These are phyloP conservation scores for Arthrinium phaeospermum DNA, from an alignment of 2,329 filamentous ascomycete genomes.

Conservation along the genomic window DNA sequence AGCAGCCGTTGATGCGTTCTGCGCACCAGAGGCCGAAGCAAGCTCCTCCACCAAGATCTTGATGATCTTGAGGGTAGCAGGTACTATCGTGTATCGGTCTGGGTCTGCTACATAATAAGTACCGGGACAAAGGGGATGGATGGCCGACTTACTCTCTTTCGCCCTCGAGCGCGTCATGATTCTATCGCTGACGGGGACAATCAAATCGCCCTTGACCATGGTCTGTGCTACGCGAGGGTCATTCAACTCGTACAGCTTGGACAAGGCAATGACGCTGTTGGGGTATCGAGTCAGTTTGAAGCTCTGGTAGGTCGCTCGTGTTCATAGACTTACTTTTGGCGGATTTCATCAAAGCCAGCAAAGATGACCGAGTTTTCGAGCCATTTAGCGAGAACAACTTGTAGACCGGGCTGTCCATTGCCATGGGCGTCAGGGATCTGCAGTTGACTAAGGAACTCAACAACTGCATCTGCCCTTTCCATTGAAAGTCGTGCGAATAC, in stretches of 20 bases:
- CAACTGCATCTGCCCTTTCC: slow-evolving; percentile 83
- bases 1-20: slow-evolving; percentile 56
- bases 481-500: slow-evolving; percentile 93
- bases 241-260: slow-evolving; percentile 87
- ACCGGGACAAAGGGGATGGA: slow-evolving; percentile 24
- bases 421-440: slow-evolving; percentile 56
- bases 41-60: slow-evolving; percentile 96
- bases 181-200: slow-evolving; percentile 76
- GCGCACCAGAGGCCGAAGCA: slow-evolving; percentile 75
- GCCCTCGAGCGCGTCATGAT: slow-evolving; percentile 96
- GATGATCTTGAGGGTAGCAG: slow-evolving; percentile 91
- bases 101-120: slow-evolving; percentile 62
- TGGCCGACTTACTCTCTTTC: slow-evolving; percentile 68
- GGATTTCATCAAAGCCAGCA: slow-evolving; percentile 96
- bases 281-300: not conserved
- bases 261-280: slow-evolving; percentile 83
- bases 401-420: slow-evolving; percentile 78
- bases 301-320: not conserved
- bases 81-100: slow-evolving; percentile 85
- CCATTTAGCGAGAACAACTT: slow-evolving; percentile 93
- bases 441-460: slow-evolving; percentile 87
- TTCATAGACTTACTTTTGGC: slow-evolving; percentile 77
- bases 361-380: slow-evolving; percentile 96
- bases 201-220: slow-evolving; percentile 88
- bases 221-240: slow-evolving; percentile 80